Evolutionary conservation across 805 yeast species (phyloP), one percentile per base, ranked within the genome.

Genomic region (Peterozyma xylosa): DNA sequence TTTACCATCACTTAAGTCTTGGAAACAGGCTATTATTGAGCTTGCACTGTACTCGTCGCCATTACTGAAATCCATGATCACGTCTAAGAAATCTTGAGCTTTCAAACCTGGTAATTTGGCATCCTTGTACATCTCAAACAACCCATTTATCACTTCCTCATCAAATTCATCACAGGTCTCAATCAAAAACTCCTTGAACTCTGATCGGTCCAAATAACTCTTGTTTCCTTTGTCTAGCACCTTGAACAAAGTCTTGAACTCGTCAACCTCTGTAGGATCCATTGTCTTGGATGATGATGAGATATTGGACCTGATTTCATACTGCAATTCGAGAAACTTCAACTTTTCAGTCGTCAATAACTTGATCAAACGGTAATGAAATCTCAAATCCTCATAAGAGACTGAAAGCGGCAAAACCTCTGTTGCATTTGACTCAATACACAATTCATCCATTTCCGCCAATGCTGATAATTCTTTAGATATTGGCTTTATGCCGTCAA

Each of bases 171-270:
- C 61, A 17, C 74, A 73, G 18, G 72, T 54, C 35, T 65, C 56
- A n/a, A 63, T 62, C 46, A 73, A 53, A 2, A 75, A 71, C 0
- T 64, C 66, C 3, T 61, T 55, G 47, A 74, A 74, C 52, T 74
- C 78, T 10, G 48, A 40, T 43, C 67, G 67, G 32, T 62, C 59
- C 42, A 74, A 54, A 33, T 61, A 56, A 34, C 63, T 62, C 44
- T 65, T 66, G 38, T 58, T 58, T 1, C 64, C 62, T 30, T 53
- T 57, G 45, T 60, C 64, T 45, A 67, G 67, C 45, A 63, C 66
- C 10, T 71, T 53, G 48, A 74, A 74, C 13, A 70, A 64, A 4
- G 67, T 52, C 48, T 69, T 73, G 50, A 68, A 68, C 43, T 71
- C 73, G 37, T 64, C 71, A 16, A 65, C 48, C 42, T 66, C 69